Conservation (phyloP, 345 rosid genomes). For the Crucihimalaya himalaica region DNA sequence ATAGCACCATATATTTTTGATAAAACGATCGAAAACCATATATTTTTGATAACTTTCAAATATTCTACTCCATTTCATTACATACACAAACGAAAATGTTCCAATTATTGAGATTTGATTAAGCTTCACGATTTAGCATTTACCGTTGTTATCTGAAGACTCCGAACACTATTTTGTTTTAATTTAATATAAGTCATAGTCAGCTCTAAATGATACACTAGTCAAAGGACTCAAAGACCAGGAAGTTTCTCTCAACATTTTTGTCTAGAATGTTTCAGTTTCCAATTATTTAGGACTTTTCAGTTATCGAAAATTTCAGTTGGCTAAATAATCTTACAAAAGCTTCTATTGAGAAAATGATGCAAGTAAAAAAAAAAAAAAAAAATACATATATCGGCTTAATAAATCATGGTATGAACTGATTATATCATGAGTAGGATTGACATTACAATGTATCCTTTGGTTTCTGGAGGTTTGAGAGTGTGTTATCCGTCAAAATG, state of each 20-base stretch:
- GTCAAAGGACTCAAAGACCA: slow-evolving; percentile 19
- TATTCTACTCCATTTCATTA: neutral
- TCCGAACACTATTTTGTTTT: neutral
- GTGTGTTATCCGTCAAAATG: too few species aligned
- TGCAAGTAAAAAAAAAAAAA: too few species aligned
- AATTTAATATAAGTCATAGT: slow-evolving; percentile 5
- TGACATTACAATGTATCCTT: too few species aligned
- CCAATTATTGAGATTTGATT: neutral
- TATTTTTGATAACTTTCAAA: neutral
- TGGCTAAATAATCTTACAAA: too few species aligned
- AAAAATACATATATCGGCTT: too few species aligned
- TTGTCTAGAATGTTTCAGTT: slow-evolving; percentile 1
- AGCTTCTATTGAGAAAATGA: too few species aligned
- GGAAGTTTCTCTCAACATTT: slow-evolving; percentile 18
- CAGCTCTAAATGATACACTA: slow-evolving; percentile 5
- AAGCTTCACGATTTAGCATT: slow-evolving; percentile 25
- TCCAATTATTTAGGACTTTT: neutral
- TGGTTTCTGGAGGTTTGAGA: too few species aligned
- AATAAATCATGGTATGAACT: too few species aligned
- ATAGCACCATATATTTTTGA: neutral
- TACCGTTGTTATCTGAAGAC: slow-evolving; percentile 4
- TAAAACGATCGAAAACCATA: neutral
- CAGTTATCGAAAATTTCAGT: neutral
- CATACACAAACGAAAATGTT: neutral
- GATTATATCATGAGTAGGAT: too few species aligned